Conservation (phyloP, 768 basidiomycete species). For the Cyathus striatus region DNA sequence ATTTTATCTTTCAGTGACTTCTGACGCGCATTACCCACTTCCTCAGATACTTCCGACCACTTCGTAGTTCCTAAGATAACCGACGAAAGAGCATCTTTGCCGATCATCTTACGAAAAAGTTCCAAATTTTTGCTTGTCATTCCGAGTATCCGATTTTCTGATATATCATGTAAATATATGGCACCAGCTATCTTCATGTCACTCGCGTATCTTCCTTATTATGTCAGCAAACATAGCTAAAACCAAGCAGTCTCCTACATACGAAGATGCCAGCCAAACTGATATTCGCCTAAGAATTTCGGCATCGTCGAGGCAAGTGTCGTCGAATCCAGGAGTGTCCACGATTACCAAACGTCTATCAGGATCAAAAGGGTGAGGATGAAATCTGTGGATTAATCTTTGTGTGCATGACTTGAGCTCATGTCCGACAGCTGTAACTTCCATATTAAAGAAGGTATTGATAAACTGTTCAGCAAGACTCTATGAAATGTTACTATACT, state of each 20-base stretch:
- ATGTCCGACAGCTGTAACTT: neutral
- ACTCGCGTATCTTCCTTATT: neutral
- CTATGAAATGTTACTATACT: too few species aligned
- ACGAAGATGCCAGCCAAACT: neutral
- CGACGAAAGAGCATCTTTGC: neutral
- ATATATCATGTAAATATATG: neutral
- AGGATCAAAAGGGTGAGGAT: neutral
- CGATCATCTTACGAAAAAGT: neutral
- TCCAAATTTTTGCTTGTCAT: neutral
- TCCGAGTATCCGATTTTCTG: neutral
- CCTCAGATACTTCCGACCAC: conserved; percentile 15
- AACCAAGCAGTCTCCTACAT: conserved; percentile 1
- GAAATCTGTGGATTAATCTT: neutral
- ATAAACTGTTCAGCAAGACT: neutral
- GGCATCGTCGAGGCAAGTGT: neutral
- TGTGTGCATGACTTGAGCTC: neutral
- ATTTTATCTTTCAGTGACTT: conserved; percentile 8
- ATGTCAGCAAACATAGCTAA: neutral
- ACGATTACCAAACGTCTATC: neutral
- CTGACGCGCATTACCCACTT: conserved; percentile 11
- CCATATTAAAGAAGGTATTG: neutral
- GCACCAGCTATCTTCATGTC: neutral
- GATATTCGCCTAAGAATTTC: neutral
- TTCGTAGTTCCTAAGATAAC: conserved; percentile 22
- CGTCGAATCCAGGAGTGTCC: conserved; percentile 2